Base-by-base conservation (phyloP, 768 basidiomycete genomes). In the Pleurotus djamor region DNA sequence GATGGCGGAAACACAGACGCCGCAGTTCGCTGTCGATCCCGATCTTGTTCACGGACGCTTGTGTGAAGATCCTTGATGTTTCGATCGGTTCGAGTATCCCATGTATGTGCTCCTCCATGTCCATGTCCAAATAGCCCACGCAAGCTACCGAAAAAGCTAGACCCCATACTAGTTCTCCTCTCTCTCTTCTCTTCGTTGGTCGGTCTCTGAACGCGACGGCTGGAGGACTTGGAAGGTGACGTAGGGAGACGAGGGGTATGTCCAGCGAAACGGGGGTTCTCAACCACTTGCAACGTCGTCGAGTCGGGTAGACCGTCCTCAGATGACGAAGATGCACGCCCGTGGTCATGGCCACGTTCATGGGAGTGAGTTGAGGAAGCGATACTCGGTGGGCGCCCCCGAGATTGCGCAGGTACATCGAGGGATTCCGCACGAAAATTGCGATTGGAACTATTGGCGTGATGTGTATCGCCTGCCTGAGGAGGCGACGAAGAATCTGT, bases 261-360 rank as follows among this genome's bases (percentile, higher is more conserved):
- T 28, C 21, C 21, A 28, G 21, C 21, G 59, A 83, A 86, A 28
- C 80, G 76, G 12, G 82, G 79, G 62, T 87, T 87, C 64, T 86
- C 86, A n/a, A 82, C 77, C 4, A 85, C 73, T 44, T 72, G 68
- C 9, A 81, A 61, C n/a, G 73, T 69, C 1, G 66, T 68, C 36
- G 67, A 67, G 7, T 67, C 65, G 9, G 28, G 21, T 9, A 9
- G 28, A 12, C 71, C 63, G 14, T 66, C 68, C 12, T 75, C 75
- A 5, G 74, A 76, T 0, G 64, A 73, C 43, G 74, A 76, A 57
- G 75, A 71, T 4, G 72, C 72, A 6, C 37, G n/a, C 21, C 66
- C 73, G 38, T 59, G 67, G 13, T 69, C 67, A 3, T 28, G 21
- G 1, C 21, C 21, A 28, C 2, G 21, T 28, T 28, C 21, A 28